Conservation (phyloP, 192 early-diverging fungal genomes). For the Powellomyces hirtus region DNA sequence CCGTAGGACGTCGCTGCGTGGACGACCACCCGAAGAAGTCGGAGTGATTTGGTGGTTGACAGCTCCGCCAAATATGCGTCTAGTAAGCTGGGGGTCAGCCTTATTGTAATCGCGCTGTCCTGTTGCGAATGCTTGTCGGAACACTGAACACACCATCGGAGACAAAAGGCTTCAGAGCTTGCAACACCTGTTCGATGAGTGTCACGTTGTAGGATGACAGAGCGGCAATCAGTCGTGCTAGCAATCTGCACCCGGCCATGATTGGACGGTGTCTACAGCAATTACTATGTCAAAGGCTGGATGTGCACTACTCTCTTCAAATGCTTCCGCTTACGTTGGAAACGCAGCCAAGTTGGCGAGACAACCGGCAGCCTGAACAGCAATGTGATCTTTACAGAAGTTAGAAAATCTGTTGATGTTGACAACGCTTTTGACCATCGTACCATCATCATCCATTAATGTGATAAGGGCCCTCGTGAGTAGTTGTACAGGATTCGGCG, state of each 20-base stretch:
- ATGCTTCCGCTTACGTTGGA: background rate
- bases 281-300: background rate
- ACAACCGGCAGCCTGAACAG: slow-evolving; percentile 13
- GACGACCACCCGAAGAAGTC: slow-evolving; percentile 12
- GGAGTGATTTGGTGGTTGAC: background rate
- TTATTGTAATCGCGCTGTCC: too few relatives aligned
- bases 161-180: slow-evolving; percentile 7
- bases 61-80: background rate
- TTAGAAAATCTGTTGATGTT: background rate
- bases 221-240: background rate
- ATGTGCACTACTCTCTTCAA: background rate
- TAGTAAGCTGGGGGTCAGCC: too few relatives aligned
- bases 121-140: too few relatives aligned
- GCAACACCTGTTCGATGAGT: slow-evolving; percentile 16
- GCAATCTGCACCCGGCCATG: slow-evolving; percentile 3
- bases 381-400: slow-evolving; percentile 13
- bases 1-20: slow-evolving; percentile 20
- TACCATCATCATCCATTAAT: slow-evolving; percentile 20
- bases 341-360: slow-evolving; percentile 8
- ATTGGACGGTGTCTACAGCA: slow-evolving; percentile 16
- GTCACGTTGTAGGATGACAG: slow-evolving; percentile 13
- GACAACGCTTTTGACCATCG: background rate
- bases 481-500: background rate
- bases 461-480: slow-evolving; percentile 6
- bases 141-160: slow-evolving; percentile 5